Conservation (phyloP, 1,139 yeast species). For the Kluyveromyces sp. region DNA sequence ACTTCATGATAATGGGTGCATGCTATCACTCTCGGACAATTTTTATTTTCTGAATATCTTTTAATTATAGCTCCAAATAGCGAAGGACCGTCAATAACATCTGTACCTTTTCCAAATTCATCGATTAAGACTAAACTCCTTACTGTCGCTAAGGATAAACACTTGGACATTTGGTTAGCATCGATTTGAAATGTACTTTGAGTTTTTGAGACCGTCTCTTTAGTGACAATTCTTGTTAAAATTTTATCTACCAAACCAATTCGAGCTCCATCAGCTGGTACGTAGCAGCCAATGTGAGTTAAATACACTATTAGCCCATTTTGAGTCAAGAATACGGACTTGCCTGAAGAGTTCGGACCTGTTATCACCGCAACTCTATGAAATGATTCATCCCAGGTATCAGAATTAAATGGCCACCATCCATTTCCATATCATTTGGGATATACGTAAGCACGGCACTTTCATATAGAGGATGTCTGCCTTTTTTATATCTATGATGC, state of each 20-base stretch:
- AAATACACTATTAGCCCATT: conserved; percentile 38
- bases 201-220: conserved; percentile 36
- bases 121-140: conserved; percentile 39
- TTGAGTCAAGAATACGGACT: conserved; percentile 40
- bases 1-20: conserved; percentile 42
- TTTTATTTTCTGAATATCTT: conserved; percentile 14
- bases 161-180: conserved; percentile 38
- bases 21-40: conserved; percentile 32
- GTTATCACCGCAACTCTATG: conserved; percentile 32
- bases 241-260: conserved; percentile 40
- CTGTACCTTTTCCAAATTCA: conserved; percentile 49
- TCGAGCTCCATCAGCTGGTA: conserved; percentile 39
- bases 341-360: conserved; percentile 49
- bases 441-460: conserved; percentile 31
- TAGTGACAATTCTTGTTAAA: conserved; percentile 36
- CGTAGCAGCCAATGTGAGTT: conserved; percentile 43
- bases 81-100: conserved; percentile 39
- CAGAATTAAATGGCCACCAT: conserved; percentile 12
- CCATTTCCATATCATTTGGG: conserved; percentile 32
- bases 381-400: conserved; percentile 6
- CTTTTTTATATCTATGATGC: conserved; percentile 19
- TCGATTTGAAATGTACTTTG: conserved; percentile 43
- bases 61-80: conserved; percentile 36
- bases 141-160: conserved; percentile 32
- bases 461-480: conserved; percentile 39